Evolutionary conservation across 352 stramenopile genomes (phyloP), one percentile per base, ranked within the genome.

Genomic region (Phytophthora kernoviae): DNA sequence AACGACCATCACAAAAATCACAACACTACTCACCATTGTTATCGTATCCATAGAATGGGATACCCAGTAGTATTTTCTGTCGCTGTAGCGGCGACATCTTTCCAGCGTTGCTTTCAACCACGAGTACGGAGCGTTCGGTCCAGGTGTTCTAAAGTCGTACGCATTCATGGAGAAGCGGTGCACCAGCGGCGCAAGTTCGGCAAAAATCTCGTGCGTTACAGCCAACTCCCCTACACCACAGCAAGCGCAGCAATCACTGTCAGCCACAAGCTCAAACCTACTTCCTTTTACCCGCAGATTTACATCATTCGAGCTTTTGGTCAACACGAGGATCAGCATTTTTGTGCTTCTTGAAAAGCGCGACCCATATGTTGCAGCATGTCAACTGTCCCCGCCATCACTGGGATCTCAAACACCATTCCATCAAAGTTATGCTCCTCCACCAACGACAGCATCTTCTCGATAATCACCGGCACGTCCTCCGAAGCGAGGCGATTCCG

Each of bases 121-220:
- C 15, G 65, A 61, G 30, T 85, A 70, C 32, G 84, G 84, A 1
- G 84, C 81, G 51, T 90, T 94, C 5, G 84, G 84, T 0, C 84
- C 84, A 11, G 77, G 82, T 1, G 48, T 46, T 40, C 73, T 71
- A 59, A 79, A 88, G 51, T 94, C 84, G 61, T 94, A 94, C 32
- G 84, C 84, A 58, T 94, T 94, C 71, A 94, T 81, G 18, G 82
- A 88, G 52, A 92, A 92, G 8, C 84, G 82, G 43, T 94, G 81
- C 20, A 94, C 84, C 32, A 84, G 9, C 14, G 81, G 78, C 20
- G 81, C 65, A 24, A 94, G 49, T 22, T 86, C 55, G 9, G 65
- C 42, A 24, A 92, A 81, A 54, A 92, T 54, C 9, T 85, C 77
- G 43, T 79, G 70, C 18, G 79, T 76, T 34, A 92, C 58, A 41